Base-by-base conservation (phyloP, 169 alveolate species). In the Plasmodium sp. region DNA sequence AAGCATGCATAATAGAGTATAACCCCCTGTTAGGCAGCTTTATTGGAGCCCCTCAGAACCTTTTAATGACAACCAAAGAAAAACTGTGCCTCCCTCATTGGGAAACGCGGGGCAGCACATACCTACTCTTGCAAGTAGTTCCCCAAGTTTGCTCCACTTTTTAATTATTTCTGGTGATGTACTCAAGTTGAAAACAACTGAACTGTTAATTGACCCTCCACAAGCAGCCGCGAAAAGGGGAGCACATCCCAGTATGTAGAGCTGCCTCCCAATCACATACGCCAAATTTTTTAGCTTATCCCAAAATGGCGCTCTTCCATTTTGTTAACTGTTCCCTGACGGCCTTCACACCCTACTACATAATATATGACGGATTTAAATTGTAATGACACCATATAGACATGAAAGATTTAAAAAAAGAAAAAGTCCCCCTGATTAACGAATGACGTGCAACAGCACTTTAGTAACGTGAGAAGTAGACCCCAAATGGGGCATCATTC, bases 321-420 rank as follows among this genome's bases (percentile, higher is more conserved):
- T 85, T 85, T 74, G 93, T 85, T 71, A 85, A 85, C 58, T 85
- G 93, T 51, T 85, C 93, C 27, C 41, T 85, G 34, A 36, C 93
- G 18, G 83, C 84, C 77, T 85, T 85, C 33, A 56, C 72, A n/a
- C 93, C 93, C 7, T 85, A 85, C 41, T 85, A 85, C 67, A 85
- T 85, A 9, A 85, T 85, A 51, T 85, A 27, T 10, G 93, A 85
- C 62, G 93, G 93, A 85, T 85, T 74, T 74, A 85, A 85, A 27
- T 75, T 85, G 93, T 85, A 85, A 85, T 33, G 14, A 75, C 9
- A 75, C 80, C 45, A 71, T 27, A 39, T 22, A 43, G 74, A 56
- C 81, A 62, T 83, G 72, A 45, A 81, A 27, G 6, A 9, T 12
- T 48, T 2, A 48, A 67, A 67, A 67, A 67, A 67, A 18, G 18